Percentiles rank a stretch among this genome's conserved stretches.
phyloP scores from a whole-genome alignment of 208 protist species.

The Herpetomonas tarakana region DNA sequence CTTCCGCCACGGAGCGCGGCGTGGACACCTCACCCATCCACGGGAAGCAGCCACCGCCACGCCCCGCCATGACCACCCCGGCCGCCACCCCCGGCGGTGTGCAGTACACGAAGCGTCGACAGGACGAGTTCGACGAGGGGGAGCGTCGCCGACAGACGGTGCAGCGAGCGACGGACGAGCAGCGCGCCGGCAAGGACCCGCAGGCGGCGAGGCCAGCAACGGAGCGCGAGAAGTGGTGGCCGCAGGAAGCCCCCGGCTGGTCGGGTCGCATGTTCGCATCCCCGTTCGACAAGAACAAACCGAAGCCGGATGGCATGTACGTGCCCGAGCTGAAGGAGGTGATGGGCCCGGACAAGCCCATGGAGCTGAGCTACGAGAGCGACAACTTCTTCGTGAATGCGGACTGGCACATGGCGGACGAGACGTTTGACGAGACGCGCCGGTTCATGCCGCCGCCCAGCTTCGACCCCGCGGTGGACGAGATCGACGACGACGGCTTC shows the following conservation, averaged over 20 bases:
- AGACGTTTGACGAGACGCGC: conserved; percentile 71
- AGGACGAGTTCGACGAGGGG: conserved; percentile 31
- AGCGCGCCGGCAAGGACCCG: conserved; percentile 62
- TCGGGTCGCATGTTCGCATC: conserved; percentile 70
- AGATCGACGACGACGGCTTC: conserved; percentile 83
- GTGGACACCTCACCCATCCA: conserved; percentile 4
- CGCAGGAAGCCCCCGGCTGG: conserved; percentile 61
- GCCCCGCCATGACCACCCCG: conserved; percentile 53
- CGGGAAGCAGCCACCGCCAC: conserved; percentile 23
- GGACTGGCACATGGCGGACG: conserved; percentile 80
- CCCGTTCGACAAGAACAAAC: conserved; percentile 71
- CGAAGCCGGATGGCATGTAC: conserved; percentile 79
- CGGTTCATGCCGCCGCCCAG: conserved; percentile 74
- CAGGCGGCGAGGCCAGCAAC: conserved; percentile 5
- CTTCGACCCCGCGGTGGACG: conserved; percentile 82
- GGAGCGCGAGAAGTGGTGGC: conserved; percentile 68
- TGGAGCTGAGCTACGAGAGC: conserved; percentile 66
- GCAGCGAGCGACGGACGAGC: conserved; percentile 61
- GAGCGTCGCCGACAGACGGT: conserved; percentile 47
- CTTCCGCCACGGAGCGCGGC: conserved; percentile 17
- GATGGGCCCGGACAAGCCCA: conserved; percentile 43
- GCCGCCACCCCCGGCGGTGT: conserved; percentile 73
- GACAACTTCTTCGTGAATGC: conserved; percentile 71
- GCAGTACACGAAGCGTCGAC: conserved; percentile 54
- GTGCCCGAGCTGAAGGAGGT: conserved; percentile 81